Evolutionary conservation across 306 rosid genomes (phyloP), one percentile per base, ranked within the genome.

Genomic region (Erythrophleum fordii): DNA sequence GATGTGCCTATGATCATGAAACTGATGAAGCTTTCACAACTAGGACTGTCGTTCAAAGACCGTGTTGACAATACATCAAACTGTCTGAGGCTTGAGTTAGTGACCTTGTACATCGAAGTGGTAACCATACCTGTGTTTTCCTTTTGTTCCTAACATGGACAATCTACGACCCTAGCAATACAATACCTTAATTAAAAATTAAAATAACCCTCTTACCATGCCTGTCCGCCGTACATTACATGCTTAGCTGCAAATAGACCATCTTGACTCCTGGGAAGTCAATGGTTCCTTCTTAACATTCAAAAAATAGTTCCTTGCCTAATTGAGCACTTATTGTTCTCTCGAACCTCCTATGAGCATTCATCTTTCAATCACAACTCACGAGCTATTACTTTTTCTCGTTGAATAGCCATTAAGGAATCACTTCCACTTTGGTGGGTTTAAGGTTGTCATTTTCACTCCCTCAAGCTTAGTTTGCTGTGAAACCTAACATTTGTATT

Each of bases 1-100:
- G 22, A 56, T 56, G 31, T 22, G 62, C 48, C 72, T 73, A 49
- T 66, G 46, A 64, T 64, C 45, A 35, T 34, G 70, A 35, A 18
- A 64, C 46, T 35, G 46, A 64, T 34, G 46, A 64, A 64, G 39
- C 46, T 18, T 35, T 18, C 26, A 64, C 45, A 34, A 18, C 18
- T 64, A 13, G 4, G 34, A 31, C 34, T 31, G 34, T 4, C 1
- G 65, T 59, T 59, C 35, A 26, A 59, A 59, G 37, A 34, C 65
- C 35, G 25, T 5, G 37, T 18, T 26, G 9, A 59, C 65, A 25
- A 59, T 25, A 59, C n/a, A 35, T 25, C 10, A 59, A 5, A n/a
- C 4, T 25, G 65, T 26, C 65, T 25, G 28, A 59, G 34, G 37
- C 12, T 26, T 29, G 18, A 5, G 18, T 4, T 25, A 59, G 65